A percentile compares a stretch with the other conserved stretches of the same genome.
phyloP scores from a whole-genome alignment of 345 rosid species.

The Excoecaria agallocha region DNA sequence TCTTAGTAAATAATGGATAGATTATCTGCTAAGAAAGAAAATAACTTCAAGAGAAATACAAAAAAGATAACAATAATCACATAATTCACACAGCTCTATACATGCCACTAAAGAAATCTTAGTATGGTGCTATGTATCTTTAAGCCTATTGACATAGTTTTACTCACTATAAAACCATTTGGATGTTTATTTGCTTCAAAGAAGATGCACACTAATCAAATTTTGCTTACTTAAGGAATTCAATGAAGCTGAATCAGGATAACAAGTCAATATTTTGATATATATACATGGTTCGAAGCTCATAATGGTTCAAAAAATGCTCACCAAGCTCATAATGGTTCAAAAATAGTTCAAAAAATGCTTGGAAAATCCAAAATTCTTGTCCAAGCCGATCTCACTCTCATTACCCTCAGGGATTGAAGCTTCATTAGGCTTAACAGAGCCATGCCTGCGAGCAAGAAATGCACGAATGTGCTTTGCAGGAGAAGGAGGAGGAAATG shows the following conservation, averaged over 20 bases:
- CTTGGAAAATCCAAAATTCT: constrained; percentile 76
- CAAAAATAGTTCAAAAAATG: constrained; percentile 53
- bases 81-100: background rate
- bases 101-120: background rate
- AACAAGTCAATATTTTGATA: background rate
- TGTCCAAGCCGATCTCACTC: constrained; percentile 69
- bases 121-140: background rate
- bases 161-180: background rate
- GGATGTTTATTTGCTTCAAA: background rate
- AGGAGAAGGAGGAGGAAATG: constrained; percentile 98
- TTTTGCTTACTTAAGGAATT: background rate
- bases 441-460: constrained; percentile 81
- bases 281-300: too few species aligned
- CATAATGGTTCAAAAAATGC: constrained; percentile 6
- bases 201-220: background rate
- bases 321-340: constrained; percentile 84
- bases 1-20: background rate
- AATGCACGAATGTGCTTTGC: constrained; percentile 89
- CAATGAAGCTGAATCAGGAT: background rate
- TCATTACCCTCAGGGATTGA: constrained; percentile 84
- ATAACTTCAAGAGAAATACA: background rate
- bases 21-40: background rate
- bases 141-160: constrained; percentile 4
- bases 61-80: background rate
- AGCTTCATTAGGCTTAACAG: constrained; percentile 78